phyloP scores from a whole-genome alignment of 768 basidiomycete species.

The Trametes sanguinea region DNA sequence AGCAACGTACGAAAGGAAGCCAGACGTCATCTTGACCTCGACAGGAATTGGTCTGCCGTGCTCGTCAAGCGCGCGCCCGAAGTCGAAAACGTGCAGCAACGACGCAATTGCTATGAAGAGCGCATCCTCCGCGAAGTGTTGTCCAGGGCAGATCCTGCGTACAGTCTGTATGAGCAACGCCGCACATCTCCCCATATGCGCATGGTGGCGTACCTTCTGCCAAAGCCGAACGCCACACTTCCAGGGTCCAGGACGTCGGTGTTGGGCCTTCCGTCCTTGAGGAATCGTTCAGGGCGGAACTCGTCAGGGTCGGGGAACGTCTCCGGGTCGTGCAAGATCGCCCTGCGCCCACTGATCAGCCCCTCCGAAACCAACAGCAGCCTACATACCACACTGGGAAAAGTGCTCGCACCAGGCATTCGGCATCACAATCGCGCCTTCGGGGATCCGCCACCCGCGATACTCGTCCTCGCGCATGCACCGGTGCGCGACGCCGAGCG shows the following conservation, averaged over 20 bases:
- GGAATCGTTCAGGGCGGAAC: conserved; percentile 56
- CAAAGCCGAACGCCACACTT: conserved; percentile 31
- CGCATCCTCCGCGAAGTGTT: conserved; percentile 12
- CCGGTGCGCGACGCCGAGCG: conserved; percentile 30
- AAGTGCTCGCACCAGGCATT: neutral
- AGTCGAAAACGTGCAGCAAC: conserved; percentile 17
- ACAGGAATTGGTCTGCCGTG: conserved; percentile 11
- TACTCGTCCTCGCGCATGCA: conserved; percentile 43
- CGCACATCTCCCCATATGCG: neutral
- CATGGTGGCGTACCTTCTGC: conserved; percentile 13
- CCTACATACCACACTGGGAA: conserved; percentile 6
- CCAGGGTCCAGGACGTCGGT: conserved; percentile 10
- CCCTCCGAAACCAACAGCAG: neutral
- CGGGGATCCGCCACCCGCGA: conserved; percentile 40
- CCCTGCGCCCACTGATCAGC: conserved; percentile 35
- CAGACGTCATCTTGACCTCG: conserved; percentile 1
- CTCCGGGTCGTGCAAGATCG: conserved; percentile 50
- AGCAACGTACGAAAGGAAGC: conserved; percentile 12
- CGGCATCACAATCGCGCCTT: conserved; percentile 27
- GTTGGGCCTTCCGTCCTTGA: conserved; percentile 29
- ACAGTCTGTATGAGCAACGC: neutral
- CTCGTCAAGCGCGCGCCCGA: conserved; percentile 9
- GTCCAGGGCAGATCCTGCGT: conserved; percentile 22
- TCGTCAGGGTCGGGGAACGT: conserved; percentile 46
- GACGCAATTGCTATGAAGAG: conserved; percentile 21